Evolutionary conservation across 2,329 filamentous ascomycete genomes (phyloP), one percentile per base, ranked within the genome.

Genomic region (Talaromyces verruculosus): DNA sequence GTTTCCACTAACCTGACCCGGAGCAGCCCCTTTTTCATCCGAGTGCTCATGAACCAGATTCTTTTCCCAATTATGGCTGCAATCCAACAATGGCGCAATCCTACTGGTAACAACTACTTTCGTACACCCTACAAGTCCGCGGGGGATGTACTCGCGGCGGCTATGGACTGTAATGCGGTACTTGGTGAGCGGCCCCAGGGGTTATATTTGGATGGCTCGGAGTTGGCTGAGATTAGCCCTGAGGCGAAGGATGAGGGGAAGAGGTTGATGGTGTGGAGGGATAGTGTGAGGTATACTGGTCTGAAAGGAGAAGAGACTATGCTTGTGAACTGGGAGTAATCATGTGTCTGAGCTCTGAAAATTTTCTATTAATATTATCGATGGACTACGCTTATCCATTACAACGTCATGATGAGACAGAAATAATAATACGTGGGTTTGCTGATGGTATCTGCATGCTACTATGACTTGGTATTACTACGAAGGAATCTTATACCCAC

Each of bases 1-100:
- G 81, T 81, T 74, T 59, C 64, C 43, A 77, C 75, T 8, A 74
- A 72, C 19, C 68, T 80, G 2, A 17, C 63, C 3, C 70, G 70
- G 2, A 71, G 72, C 33, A 72, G 69, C 17, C 65, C 70, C 43
- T 74, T 73, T 55, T 10, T 73, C 17, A 64, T 75, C 43, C 65
- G 68, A 8, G 59, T 65, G 49, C 15, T 67, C 41, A 35, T 66
- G 45, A 47, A 47, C 45, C 41, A 61, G 47, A 5, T 64, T 6
- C 1, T 67, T 6, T 45, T 60, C 19, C 57, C 57, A 13, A 22
- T 67, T 13, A 28, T 43, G 30, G 37, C 35, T 17, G 57, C 57
- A 3, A 25, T 41, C 17, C 33, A 59, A 41, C 57, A 30, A 17
- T 59, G 35, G 57, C 37, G 57, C 7, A 43, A 43, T 41, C 22